phyloP scores from a whole-genome alignment of 257 asterid genomes.

The Rubia yunnanensis region DNA sequence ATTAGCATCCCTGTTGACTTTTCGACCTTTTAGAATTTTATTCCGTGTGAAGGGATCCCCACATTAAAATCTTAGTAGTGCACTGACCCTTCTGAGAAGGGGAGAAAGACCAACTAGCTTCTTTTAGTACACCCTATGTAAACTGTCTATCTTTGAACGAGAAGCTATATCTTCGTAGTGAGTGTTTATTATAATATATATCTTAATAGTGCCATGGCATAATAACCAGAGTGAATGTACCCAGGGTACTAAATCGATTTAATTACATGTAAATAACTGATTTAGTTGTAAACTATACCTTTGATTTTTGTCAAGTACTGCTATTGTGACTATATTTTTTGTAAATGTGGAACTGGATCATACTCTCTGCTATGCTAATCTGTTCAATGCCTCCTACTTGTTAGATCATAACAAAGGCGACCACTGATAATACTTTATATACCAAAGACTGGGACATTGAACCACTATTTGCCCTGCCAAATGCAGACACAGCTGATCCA shows the following conservation, averaged over 20 bases:
- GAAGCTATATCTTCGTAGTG: background rate
- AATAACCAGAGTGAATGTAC: background rate
- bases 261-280: background rate
- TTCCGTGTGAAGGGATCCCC: background rate
- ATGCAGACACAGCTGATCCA: conserved; percentile 36
- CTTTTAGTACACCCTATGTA: background rate
- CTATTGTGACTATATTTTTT: background rate
- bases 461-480: conserved; percentile 73
- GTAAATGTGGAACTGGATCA: background rate
- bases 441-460: conserved; percentile 86
- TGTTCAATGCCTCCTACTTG: conserved; percentile 7
- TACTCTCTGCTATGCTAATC: background rate
- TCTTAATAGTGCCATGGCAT: background rate
- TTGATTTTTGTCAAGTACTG: background rate
- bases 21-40: background rate
- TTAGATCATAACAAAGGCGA: conserved; percentile 78
- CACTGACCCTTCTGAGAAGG: background rate
- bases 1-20: background rate
- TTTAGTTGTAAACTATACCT: background rate
- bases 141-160: background rate
- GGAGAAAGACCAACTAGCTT: background rate
- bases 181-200: background rate
- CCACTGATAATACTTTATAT: conserved; percentile 77
- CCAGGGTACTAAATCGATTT: background rate
- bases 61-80: background rate